A percentile compares a stretch with the other conserved stretches of the same genome.
Conservation (phyloP, 169 alveolate species). For the Eimeria brunetti region DNA sequence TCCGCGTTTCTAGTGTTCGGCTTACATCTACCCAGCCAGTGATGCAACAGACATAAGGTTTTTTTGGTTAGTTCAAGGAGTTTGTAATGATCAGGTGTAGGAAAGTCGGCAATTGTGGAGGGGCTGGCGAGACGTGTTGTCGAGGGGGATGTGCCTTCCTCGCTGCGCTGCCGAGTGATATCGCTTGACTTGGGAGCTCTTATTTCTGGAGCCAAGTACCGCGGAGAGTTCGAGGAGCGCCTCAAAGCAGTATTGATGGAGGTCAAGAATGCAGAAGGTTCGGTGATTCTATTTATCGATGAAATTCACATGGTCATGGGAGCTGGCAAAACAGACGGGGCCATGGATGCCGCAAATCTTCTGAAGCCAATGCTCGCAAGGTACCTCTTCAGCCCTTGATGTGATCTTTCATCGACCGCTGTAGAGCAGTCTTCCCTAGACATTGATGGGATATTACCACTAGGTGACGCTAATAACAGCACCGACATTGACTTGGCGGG, state of each 20-base stretch:
- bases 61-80: background rate
- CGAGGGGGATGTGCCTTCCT: conserved; percentile 92
- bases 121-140: conserved; percentile 93
- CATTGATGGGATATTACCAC: background rate
- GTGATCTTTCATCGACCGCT: background rate
- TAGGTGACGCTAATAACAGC: background rate
- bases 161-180: conserved; percentile 88
- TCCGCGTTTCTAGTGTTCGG: background rate
- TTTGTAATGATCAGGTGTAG: conserved; percentile 82
- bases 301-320: conserved; percentile 94
- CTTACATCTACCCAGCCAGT: background rate
- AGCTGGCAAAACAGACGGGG: conserved; percentile 94
- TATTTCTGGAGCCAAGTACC: conserved; percentile 89
- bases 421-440: background rate
- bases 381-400: conserved; percentile 14
- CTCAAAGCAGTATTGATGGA: conserved; percentile 91
- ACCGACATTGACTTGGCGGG: background rate
- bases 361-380: conserved; percentile 87
- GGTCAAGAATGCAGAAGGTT: conserved; percentile 92
- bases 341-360: conserved; percentile 89
- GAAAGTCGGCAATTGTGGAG: conserved; percentile 94
- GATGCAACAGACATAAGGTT: background rate
- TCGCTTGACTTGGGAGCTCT: conserved; percentile 91
- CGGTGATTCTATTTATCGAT: conserved; percentile 92
- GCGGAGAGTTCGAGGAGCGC: conserved; percentile 95